Conservation (phyloP, 2,329 filamentous ascomycete species). For the Clathrospora elynae region DNA sequence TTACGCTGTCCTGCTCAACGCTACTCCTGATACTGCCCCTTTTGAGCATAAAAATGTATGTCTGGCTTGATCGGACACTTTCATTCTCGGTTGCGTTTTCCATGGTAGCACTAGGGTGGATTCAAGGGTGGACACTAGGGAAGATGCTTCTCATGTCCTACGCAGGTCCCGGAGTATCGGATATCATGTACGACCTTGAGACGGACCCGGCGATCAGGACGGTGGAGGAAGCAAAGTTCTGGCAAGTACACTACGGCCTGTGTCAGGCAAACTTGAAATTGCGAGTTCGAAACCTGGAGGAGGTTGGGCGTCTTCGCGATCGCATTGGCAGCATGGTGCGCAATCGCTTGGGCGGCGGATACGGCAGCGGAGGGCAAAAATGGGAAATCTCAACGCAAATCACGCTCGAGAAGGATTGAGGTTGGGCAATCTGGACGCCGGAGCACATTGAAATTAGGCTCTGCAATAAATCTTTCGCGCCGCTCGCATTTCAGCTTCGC, state of each 20-base stretch:
- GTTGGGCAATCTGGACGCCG: constrained; percentile 18
- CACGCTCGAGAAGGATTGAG: constrained; percentile 57
- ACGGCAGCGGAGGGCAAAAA: constrained; percentile 76
- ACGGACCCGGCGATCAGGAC: constrained; percentile 74
- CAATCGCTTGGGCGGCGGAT: constrained; percentile 84
- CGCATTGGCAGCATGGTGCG: constrained; percentile 79
- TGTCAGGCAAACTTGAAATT: constrained; percentile 95
- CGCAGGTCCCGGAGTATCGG: constrained; percentile 63
- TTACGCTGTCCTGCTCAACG: constrained; percentile 85
- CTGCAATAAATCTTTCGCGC: constrained; percentile 26
- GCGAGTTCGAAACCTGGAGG: constrained; percentile 66
- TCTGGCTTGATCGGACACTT: constrained; percentile 81
- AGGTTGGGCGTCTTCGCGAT: constrained; percentile 73
- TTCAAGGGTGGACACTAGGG: constrained; percentile 82
- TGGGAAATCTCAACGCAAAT: constrained; percentile 96
- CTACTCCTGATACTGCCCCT: constrained; percentile 82
- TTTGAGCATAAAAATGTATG: constrained; percentile 77
- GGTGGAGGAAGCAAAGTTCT: constrained; percentile 92
- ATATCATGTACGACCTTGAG: constrained; percentile 84
- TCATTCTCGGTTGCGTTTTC: constrained; percentile 80
- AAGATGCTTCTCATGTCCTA: constrained; percentile 97
- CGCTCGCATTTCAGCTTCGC: constrained; percentile 25
- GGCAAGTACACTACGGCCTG: constrained; percentile 97
- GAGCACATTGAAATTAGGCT: constrained; percentile 23
- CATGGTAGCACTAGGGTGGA: constrained; percentile 87